Base-by-base conservation (phyloP, 352 stramenopile genomes). In the Phytophthora sojae region DNA sequence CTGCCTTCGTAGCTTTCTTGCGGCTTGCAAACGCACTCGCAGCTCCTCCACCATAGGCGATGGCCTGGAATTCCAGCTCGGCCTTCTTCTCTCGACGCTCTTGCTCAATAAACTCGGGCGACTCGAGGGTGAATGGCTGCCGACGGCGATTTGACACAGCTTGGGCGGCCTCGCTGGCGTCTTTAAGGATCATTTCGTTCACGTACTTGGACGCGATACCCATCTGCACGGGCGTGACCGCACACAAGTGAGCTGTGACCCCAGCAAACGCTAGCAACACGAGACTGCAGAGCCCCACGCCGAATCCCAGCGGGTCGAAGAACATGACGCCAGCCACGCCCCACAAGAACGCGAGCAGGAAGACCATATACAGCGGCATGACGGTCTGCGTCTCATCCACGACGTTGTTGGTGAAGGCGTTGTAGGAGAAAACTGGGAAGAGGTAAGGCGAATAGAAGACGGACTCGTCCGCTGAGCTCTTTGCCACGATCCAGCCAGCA, bases 391-490 rank as follows among this genome's bases (percentile, higher is more conserved):
- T 98, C 64, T 97, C 87, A 52, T 98, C 88, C 39, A 94, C 77
- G 35, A 98, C 81, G 67, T 98, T 97, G 80, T 97, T 96, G 9
- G 84, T 96, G 68, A 88, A 90, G 2, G 94, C 86, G 53, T 97
- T 94, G 77, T 97, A 97, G 15, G 89, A 93, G 67, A 96, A 98
- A 4, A 96, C 81, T 9, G 94, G 94, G 45, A 98, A 97, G 23
- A 98, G 60, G 57, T 96, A 97, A 8, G 88, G 91, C 37, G 91
- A 94, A 61, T 92, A 95, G 66, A 94, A 97, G 35, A 90, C 69
- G 12, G 92, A 90, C 21, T 86, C 85, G 45, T 91, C 81, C 6
- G 71, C 67, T 5, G 75, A 71, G 51, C 71, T 56, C 23, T 76
- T 78, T 4, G 71, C 71, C 39, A 92, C 80, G 35, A 94, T 72